Evolutionary conservation across 1,284 basidiomycete genomes (phyloP).

Genomic region (Leccinum pallidistipes): DNA sequence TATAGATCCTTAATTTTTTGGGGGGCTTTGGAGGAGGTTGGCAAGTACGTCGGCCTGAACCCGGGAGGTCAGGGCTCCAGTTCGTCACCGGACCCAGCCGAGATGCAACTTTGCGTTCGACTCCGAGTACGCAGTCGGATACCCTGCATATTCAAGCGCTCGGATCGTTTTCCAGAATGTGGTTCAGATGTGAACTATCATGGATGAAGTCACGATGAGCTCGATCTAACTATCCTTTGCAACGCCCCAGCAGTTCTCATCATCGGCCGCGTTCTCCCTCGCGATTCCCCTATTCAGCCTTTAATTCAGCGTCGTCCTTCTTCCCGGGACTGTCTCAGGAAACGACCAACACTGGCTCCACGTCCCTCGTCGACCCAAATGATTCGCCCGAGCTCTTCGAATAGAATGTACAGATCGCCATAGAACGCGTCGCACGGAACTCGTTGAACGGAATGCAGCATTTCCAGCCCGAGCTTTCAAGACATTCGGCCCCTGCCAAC

Average conservation of each 20-base stretch:
- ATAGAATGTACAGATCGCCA: slow-evolving; percentile 16
- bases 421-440: slow-evolving; percentile 17
- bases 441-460: neutral
- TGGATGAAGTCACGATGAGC: too few species aligned
- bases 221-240: neutral
- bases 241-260: neutral
- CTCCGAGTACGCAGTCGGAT: too few species aligned
- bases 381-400: slow-evolving; percentile 29
- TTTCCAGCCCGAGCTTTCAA: neutral
- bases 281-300: too few species aligned
- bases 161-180: too few species aligned
- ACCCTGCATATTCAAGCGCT: too few species aligned
- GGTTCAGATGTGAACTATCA: too few species aligned
- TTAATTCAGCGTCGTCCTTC: too few species aligned
- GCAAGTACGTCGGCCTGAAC: neutral
- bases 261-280: too few species aligned
- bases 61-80: neutral
- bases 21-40: neutral
- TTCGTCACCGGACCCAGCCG: too few species aligned
- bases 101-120: too few species aligned
- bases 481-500: neutral
- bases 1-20: neutral
- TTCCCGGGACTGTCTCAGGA: too few species aligned
- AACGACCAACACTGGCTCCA: neutral
- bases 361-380: too few species aligned